phyloP scores from a whole-genome alignment of 345 rosid genomes.

The Corymbia maculata region DNA sequence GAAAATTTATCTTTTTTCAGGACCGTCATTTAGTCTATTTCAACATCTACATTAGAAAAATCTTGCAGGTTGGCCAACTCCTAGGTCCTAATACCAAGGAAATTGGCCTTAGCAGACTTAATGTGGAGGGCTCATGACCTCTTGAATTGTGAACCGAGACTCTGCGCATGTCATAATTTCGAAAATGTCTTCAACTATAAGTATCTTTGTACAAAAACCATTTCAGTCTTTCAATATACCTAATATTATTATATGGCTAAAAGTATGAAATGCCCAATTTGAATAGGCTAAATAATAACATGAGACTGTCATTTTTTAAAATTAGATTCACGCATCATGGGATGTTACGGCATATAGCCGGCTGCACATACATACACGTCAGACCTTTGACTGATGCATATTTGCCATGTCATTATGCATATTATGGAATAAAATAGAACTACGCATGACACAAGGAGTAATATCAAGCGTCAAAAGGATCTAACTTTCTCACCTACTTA shows the following conservation, averaged over 20 bases:
- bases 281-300: not conserved
- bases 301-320: not conserved
- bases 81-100: not conserved
- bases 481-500: not conserved
- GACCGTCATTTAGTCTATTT: not conserved
- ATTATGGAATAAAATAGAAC: not conserved
- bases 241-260: not conserved
- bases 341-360: not conserved
- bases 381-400: not conserved
- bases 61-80: not conserved
- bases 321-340: not conserved
- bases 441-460: not conserved
- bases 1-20: not conserved
- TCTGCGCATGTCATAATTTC: too few relatives aligned
- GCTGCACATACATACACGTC: not conserved
- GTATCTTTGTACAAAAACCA: too few relatives aligned
- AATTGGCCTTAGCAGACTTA: not conserved
- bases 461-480: not conserved
- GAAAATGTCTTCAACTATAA: too few relatives aligned
- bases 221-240: not conserved
- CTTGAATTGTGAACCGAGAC: too few relatives aligned
- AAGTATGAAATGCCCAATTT: not conserved
- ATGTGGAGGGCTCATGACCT: not conserved
- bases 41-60: not conserved
- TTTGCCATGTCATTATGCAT: not conserved